phyloP scores from a whole-genome alignment of 1,139 yeast species.

The Arxiozyma slooffiae region DNA sequence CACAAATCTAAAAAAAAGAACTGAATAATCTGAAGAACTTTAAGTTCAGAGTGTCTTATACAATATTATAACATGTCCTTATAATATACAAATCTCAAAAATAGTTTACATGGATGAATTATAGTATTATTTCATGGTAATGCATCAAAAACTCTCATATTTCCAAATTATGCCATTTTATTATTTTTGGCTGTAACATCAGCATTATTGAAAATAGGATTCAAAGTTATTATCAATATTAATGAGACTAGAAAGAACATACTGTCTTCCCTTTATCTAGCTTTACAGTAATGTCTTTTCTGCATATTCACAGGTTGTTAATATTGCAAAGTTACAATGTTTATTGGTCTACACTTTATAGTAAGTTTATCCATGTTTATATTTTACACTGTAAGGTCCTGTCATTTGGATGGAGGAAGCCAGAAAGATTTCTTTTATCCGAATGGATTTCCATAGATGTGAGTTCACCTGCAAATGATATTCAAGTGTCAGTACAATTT shows the following conservation, averaged over 20 bases:
- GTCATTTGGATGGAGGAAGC: slow-evolving; percentile 71
- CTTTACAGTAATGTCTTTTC: slow-evolving; percentile 85
- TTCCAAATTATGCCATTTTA: slow-evolving; percentile 60
- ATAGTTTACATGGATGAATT: not conserved
- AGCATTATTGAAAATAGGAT: slow-evolving; percentile 44
- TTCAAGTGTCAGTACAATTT: slow-evolving; percentile 69
- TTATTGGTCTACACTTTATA: slow-evolving; percentile 69
- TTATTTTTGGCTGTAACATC: slow-evolving; percentile 49
- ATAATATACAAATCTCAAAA: not conserved
- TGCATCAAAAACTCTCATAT: slow-evolving; percentile 72
- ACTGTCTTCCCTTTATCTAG: slow-evolving; percentile 80
- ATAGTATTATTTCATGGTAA: slow-evolving; percentile 31
- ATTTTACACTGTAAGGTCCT: slow-evolving; percentile 78
- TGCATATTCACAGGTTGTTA: slow-evolving; percentile 83
- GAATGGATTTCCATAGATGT: slow-evolving; percentile 77
- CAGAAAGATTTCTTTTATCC: slow-evolving; percentile 83
- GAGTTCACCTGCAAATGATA: slow-evolving; percentile 67
- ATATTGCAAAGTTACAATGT: slow-evolving; percentile 79
- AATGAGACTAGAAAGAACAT: slow-evolving; percentile 75
- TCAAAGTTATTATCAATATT: slow-evolving; percentile 51
- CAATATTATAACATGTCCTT: not conserved
- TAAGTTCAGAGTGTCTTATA: too few species aligned
- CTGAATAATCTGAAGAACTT: not conserved
- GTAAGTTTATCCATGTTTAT: slow-evolving; percentile 78
- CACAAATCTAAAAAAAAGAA: too few species aligned